phyloP scores from a whole-genome alignment of 768 basidiomycete species.

The Phylloporus arenicola region DNA sequence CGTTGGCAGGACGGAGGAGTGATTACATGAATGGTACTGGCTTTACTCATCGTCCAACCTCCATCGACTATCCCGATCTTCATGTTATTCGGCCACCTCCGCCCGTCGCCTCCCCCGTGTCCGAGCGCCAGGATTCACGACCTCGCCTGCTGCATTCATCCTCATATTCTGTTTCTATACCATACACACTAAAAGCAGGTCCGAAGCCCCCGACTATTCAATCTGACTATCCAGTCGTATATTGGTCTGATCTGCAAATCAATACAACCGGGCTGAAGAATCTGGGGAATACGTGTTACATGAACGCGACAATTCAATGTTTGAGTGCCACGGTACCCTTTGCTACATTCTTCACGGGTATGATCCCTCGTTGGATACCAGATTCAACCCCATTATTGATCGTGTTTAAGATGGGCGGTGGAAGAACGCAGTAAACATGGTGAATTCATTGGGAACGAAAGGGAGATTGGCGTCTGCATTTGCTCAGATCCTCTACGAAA shows the following conservation, averaged over 20 bases:
- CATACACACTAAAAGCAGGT: conserved; percentile 21
- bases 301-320: conserved; percentile 98
- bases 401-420: conserved; percentile 61
- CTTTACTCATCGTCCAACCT: conserved; percentile 37
- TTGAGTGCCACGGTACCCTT: conserved; percentile 93
- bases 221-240: conserved; percentile 75
- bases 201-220: conserved; percentile 63
- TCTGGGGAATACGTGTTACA: conserved; percentile 95
- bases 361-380: background rate
- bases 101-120: conserved; percentile 58
- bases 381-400: conserved; percentile 1
- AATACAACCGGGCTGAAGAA: conserved; percentile 89
- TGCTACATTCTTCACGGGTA: conserved; percentile 87
- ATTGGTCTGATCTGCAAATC: conserved; percentile 79
- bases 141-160: conserved; percentile 43
- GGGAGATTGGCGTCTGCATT: conserved; percentile 80
- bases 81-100: conserved; percentile 75
- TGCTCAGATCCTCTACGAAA: conserved; percentile 72
- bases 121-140: conserved; percentile 74
- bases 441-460: conserved; percentile 84
- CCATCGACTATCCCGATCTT: conserved; percentile 81
- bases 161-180: conserved; percentile 28
- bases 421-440: conserved; percentile 76
- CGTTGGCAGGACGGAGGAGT: conserved; percentile 64
- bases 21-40: conserved; percentile 77